Evolutionary conservation across 2,329 filamentous ascomycete genomes (phyloP), one percentile per base, ranked within the genome.

Genomic region (Fusarium xylarioides): DNA sequence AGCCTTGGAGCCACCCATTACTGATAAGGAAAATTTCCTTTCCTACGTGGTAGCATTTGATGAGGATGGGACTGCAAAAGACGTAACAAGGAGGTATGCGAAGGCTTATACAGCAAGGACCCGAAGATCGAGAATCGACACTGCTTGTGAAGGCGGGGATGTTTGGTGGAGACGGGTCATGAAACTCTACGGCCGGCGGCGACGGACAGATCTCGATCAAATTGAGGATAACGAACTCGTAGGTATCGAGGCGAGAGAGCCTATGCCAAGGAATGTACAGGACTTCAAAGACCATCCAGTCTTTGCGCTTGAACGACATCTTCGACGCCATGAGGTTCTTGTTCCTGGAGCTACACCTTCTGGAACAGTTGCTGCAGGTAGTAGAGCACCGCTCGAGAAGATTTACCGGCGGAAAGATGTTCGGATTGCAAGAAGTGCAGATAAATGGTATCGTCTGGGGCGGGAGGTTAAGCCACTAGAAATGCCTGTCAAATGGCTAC

Each of bases 71-170:
- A 90, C 89, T 19, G 94, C 91, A 2, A 90, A 89, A 77, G 96
- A 99, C 77, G 93, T 99, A 2, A 99, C 96, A 0, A 88, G 91
- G 62, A 90, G 96, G 21, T 99, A 99, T 79, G 88, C 91, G 3
- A 97, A 96, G 81, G 92, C 92, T 0, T 98, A 92, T 82, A 96
- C 95, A 75, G 93, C 95, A 28, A 98, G 98, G 82, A 97, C 95
- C 2, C 89, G 93, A 28, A 94, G 91, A 72, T 82, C 89, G 66
- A 91, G 96, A n/a, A 88, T 99, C 4, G 96, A 98, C 53, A 81
- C 79, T 37, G 80, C 86, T 80, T 49, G 85, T 84, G 82, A 86
- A 74, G 77, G 83, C 15, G 87, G 84, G 0, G 83, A 83, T 15
- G 77, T 77, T 59, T 91, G 89, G 89, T 90, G 88, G 86, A 82